Percentiles rank a stretch among this genome's conserved stretches.
Evolutionary conservation across 2,329 filamentous ascomycete genomes (phyloP).

Genomic region (Fusarium verticillioides): DNA sequence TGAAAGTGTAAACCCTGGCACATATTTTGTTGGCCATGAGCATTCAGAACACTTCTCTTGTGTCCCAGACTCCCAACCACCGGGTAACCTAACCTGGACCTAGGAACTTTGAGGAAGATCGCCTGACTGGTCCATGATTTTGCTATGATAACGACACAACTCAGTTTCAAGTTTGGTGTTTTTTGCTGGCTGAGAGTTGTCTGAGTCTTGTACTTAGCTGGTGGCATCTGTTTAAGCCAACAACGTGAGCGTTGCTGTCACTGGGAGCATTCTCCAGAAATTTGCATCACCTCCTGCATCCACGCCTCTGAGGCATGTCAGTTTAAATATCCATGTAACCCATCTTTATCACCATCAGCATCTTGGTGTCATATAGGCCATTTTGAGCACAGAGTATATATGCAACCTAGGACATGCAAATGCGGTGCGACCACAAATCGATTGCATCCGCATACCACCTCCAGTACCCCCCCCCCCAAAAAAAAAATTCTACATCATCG

Average conservation of each 20-base stretch:
- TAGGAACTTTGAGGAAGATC: neutral
- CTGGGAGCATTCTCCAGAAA: neutral
- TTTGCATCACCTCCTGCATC: neutral
- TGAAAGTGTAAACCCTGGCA: neutral
- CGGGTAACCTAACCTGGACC: neutral
- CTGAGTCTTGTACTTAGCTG: neutral
- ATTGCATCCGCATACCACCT: slow-evolving; percentile 4
- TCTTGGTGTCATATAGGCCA: neutral
- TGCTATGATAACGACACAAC: neutral
- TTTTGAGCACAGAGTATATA: slow-evolving; percentile 12
- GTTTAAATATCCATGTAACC: neutral
- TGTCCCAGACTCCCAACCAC: neutral
- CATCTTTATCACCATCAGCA: neutral
- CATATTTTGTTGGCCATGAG: neutral
- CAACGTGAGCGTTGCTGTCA: neutral
- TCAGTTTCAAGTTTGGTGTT: neutral
- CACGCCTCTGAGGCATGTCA: neutral
- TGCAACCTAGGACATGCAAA: slow-evolving; percentile 1
- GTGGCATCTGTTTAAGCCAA: neutral
- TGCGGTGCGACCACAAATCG: slow-evolving; percentile 19
- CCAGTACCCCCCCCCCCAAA: neutral
- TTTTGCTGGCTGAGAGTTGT: neutral
- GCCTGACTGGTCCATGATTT: neutral
- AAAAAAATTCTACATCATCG: neutral
- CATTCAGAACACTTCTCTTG: neutral